phyloP scores from a whole-genome alignment of 2,329 filamentous ascomycete species.

The Colletotrichum caudatum region DNA sequence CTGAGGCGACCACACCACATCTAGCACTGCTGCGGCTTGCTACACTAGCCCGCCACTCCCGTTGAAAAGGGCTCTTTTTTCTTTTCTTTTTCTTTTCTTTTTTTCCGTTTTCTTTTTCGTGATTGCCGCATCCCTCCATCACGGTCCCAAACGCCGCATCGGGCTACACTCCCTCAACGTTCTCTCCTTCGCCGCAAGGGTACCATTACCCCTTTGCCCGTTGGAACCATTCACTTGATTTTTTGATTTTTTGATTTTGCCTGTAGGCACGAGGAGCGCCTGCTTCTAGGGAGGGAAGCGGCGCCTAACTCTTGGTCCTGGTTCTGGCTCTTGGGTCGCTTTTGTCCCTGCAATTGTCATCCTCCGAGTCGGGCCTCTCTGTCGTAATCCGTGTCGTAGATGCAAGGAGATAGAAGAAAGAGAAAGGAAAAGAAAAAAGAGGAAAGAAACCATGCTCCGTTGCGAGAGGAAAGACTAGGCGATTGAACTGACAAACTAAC shows the following conservation, averaged over 20 bases:
- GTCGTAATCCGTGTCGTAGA: slow-evolving; percentile 11
- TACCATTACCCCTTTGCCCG: slow-evolving; percentile 16
- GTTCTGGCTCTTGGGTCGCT: slow-evolving; percentile 12
- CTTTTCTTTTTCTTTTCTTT: too few relatives aligned
- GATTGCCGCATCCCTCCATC: background rate
- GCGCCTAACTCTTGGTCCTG: slow-evolving; percentile 23
- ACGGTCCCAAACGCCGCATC: slow-evolving; percentile 14
- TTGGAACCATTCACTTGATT: slow-evolving; percentile 28
- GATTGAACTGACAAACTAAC: background rate
- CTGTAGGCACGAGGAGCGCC: background rate
- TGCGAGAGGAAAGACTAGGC: slow-evolving; percentile 3
- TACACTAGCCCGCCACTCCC: slow-evolving; percentile 9
- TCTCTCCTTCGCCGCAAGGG: slow-evolving; percentile 13
- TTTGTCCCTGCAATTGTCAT: slow-evolving; percentile 5
- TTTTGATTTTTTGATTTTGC: background rate
- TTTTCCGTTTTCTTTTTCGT: too few relatives aligned
- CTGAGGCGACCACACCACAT: slow-evolving; percentile 14
- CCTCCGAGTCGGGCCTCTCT: background rate
- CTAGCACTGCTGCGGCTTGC: slow-evolving; percentile 7
- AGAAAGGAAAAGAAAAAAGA: too few relatives aligned
- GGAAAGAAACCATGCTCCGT: background rate
- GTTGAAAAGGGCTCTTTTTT: background rate
- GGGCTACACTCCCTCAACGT: slow-evolving; percentile 23
- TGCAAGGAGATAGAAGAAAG: background rate
- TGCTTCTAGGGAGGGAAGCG: background rate